These are phyloP conservation scores for Penicillium hesseltinei DNA, from an alignment of 2,329 filamentous ascomycete genomes.

Conservation along the genomic window DNA sequence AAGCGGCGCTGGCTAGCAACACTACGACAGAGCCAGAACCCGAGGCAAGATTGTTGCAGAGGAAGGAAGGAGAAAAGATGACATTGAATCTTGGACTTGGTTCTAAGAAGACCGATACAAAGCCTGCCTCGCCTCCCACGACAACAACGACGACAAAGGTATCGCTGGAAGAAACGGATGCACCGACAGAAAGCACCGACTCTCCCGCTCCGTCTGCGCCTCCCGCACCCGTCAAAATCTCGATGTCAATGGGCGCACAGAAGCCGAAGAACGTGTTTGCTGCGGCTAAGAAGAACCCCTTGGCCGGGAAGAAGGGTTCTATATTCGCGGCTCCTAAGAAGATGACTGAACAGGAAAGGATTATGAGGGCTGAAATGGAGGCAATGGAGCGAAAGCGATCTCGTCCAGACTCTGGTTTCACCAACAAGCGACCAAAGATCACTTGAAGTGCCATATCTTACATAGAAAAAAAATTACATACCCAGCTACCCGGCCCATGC, in stretches of 20 bases:
- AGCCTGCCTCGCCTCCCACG: slow-evolving; percentile 19
- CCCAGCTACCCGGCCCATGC: neutral
- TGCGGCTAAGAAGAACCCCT: slow-evolving; percentile 65
- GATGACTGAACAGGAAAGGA: slow-evolving; percentile 83
- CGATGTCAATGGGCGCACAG: slow-evolving; percentile 61
- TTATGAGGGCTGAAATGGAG: slow-evolving; percentile 75
- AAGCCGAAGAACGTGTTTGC: slow-evolving; percentile 67
- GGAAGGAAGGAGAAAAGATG: slow-evolving; percentile 72
- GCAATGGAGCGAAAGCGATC: slow-evolving; percentile 65
- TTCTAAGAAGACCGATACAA: slow-evolving; percentile 28
- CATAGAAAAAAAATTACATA: neutral
- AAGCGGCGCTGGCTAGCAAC: slow-evolving; percentile 51
- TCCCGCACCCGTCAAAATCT: slow-evolving; percentile 45
- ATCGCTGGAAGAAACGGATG: slow-evolving; percentile 20
- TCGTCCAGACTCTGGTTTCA: slow-evolving; percentile 29
- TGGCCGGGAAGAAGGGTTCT: slow-evolving; percentile 65
- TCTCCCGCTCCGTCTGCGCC: slow-evolving; percentile 19
- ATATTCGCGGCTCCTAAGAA: slow-evolving; percentile 65
- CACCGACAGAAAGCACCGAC: slow-evolving; percentile 13
- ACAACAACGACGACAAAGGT: neutral
- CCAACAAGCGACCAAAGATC: slow-evolving; percentile 37
- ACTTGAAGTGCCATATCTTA: slow-evolving; percentile 18
- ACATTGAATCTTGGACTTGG: slow-evolving; percentile 63
- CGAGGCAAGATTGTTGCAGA: slow-evolving; percentile 47
- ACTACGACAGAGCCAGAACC: slow-evolving; percentile 40